Evolutionary conservation across 176 grass and related monocot genomes (phyloP).

Genomic region (Zea luxurians): DNA sequence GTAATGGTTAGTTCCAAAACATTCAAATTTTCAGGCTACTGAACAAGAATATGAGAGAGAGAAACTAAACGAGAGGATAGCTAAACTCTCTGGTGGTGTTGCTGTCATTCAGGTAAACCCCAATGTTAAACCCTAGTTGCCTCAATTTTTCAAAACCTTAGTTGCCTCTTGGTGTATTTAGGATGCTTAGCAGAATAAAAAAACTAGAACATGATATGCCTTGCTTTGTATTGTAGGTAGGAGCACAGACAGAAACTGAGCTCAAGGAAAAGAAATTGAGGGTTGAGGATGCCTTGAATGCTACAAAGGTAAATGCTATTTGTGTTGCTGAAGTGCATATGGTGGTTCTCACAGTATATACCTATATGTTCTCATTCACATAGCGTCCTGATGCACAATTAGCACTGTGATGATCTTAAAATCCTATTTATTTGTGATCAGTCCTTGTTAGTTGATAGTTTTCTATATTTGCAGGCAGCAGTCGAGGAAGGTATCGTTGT

Average conservation of each 20-base stretch:
- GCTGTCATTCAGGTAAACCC: slow-evolving; percentile 53
- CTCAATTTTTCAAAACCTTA: not conserved
- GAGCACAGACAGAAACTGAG: slow-evolving; percentile 96
- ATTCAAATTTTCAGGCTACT: slow-evolving; percentile 9
- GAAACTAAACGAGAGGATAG: slow-evolving; percentile 65
- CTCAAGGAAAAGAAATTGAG: slow-evolving; percentile 92
- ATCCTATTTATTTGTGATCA: not conserved
- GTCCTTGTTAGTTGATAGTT: slow-evolving; percentile 15
- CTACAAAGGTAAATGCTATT: slow-evolving; percentile 70
- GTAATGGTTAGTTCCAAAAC: not conserved
- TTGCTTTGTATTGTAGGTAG: slow-evolving; percentile 56
- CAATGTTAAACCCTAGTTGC: not conserved
- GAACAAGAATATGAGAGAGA: slow-evolving; percentile 74
- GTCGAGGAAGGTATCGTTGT: slow-evolving; percentile 96
- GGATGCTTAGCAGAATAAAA: slow-evolving; percentile 10
- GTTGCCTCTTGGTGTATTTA: not conserved
- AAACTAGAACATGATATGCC: not conserved
- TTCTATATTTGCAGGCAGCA: slow-evolving; percentile 54
- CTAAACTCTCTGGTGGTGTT: slow-evolving; percentile 80
- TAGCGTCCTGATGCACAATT: not conserved
- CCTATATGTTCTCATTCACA: not conserved
- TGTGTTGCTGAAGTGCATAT: not conserved
- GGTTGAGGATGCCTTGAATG: slow-evolving; percentile 92
- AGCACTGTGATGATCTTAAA: not conserved
- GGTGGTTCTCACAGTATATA: not conserved